Percentiles rank a stretch among this genome's conserved stretches.
Evolutionary conservation across 2,329 filamentous ascomycete species (phyloP).

Genomic region (Ceratocystis colombiana): DNA sequence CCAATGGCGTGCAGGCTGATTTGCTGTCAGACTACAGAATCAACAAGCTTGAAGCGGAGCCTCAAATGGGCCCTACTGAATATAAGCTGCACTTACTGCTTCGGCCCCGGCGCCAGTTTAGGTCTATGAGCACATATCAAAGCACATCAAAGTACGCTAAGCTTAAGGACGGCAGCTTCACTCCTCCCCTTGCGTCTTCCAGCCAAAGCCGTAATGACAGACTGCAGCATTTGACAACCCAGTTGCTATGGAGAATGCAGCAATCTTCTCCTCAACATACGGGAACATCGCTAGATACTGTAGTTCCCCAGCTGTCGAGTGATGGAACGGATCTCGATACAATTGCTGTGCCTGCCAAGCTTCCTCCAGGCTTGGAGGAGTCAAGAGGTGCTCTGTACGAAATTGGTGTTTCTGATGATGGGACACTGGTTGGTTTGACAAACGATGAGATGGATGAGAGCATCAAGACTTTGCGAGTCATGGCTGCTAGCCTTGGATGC

Average conservation of each 20-base stretch:
- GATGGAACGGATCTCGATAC: slow-evolving; percentile 40
- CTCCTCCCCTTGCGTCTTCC: slow-evolving; percentile 38
- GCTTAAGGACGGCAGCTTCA: slow-evolving; percentile 19
- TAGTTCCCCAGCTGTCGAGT: slow-evolving; percentile 66
- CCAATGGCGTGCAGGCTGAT: slow-evolving; percentile 30
- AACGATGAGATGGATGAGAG: slow-evolving; percentile 90
- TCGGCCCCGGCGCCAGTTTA: slow-evolving; percentile 64
- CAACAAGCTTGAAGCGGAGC: slow-evolving; percentile 74
- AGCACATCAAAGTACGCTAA: slow-evolving; percentile 21
- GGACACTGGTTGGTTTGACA: slow-evolving; percentile 76
- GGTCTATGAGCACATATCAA: slow-evolving; percentile 53
- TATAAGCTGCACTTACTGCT: slow-evolving; percentile 91
- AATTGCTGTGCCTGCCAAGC: slow-evolving; percentile 43
- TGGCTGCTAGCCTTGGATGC: slow-evolving; percentile 89
- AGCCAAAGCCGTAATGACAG: slow-evolving; percentile 69
- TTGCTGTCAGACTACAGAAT: slow-evolving; percentile 53
- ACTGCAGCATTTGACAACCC: slow-evolving; percentile 84
- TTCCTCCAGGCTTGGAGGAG: slow-evolving; percentile 75
- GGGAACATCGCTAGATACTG: slow-evolving; percentile 62
- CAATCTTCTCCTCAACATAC: slow-evolving; percentile 89
- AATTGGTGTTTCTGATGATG: slow-evolving; percentile 92
- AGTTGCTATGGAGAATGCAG: slow-evolving; percentile 86
- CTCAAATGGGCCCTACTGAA: slow-evolving; percentile 87
- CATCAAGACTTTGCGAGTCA: slow-evolving; percentile 69
- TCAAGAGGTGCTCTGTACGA: slow-evolving; percentile 91